Base-by-base conservation (phyloP, 208 protist genomes). In the Leishmania martiniquensis region DNA sequence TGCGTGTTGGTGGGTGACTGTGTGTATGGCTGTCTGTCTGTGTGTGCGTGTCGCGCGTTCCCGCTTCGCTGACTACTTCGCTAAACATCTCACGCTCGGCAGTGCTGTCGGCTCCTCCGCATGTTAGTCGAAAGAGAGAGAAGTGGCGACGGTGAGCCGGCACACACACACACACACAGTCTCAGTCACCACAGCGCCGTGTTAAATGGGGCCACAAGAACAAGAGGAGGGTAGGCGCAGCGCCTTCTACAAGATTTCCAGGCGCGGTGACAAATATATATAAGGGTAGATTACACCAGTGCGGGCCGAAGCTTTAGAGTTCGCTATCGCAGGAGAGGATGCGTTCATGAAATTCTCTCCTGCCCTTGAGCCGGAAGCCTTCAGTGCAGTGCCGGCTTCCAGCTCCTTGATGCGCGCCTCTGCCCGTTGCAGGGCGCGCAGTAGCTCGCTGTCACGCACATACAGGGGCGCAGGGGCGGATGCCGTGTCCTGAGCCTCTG, bases 391-490 rank as follows among this genome's bases (percentile, higher is more conserved):
- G 1, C 51, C n/a, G 17, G 57, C 39, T 76, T 95, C 89, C 39
- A 95, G 76, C 42, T 85, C 52, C 6, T 59, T 68, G 34, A 90
- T 84, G 22, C 86, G 87, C 10, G 60, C 54, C 82, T 95, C 91
- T 13, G 91, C 85, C 37, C 72, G 72, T n/a, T 85, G 81, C 73
- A 95, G 60, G 3, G 86, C 83, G 13, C 87, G 87, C 52, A 95
- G 80, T 34, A 95, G 80, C 60, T 95, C 89, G 78, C 91, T 95
- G 59, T 95, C 91, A 10, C 81, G 79, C 47, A 88, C 88, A n/a
- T 88, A 80, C 47, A 66, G 52, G 7, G 45, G 39, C 1, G 45
- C 17, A 20, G 75, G 15, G 15, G 49, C 60, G 9, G 62, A 37
- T 1, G 44, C 37, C 22, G 65, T 45, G 17, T 57, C 20, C 15